phyloP scores from a whole-genome alignment of 75 land plant species.

The Azolla pinnata region DNA sequence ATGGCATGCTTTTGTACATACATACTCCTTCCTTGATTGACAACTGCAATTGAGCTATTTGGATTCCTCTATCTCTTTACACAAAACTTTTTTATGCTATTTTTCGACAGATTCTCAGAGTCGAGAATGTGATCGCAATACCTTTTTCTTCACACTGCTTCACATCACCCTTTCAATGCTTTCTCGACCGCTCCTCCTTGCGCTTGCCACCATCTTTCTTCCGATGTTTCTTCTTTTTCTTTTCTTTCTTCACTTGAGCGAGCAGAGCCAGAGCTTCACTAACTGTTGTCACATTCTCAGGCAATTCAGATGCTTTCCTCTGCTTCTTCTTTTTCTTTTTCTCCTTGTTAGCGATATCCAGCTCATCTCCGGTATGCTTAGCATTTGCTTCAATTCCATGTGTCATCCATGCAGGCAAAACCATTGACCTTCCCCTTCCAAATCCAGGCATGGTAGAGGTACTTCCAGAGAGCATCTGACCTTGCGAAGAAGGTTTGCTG shows the following conservation, averaged over 20 bases:
- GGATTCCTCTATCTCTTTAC: no score
- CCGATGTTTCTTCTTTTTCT: conserved; percentile 5
- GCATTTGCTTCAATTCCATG: conserved; percentile 19
- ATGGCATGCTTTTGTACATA: no score
- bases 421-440: conserved; percentile 25
- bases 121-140: no score
- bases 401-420: conserved; percentile 29
- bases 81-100: no score
- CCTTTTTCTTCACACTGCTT: no score
- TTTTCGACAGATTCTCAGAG: no score
- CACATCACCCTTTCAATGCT: no score
- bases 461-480: conserved; percentile 1
- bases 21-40: no score
- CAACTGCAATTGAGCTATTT: no score
- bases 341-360: no score
- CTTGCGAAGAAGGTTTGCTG: background rate
- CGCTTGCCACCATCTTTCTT: conserved; percentile 8
- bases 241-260: conserved; percentile 23
- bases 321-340: no score
- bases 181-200: no score
- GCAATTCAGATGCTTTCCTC: conserved; percentile 7
- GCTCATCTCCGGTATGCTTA: background rate
- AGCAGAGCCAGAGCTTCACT: conserved; percentile 26
- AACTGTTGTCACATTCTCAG: conserved; percentile 24
- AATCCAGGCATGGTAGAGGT: conserved; percentile 2